These are phyloP conservation scores for Hansenula anomala DNA, from an alignment of 1,139 yeast genomes.

Conservation along the genomic window DNA sequence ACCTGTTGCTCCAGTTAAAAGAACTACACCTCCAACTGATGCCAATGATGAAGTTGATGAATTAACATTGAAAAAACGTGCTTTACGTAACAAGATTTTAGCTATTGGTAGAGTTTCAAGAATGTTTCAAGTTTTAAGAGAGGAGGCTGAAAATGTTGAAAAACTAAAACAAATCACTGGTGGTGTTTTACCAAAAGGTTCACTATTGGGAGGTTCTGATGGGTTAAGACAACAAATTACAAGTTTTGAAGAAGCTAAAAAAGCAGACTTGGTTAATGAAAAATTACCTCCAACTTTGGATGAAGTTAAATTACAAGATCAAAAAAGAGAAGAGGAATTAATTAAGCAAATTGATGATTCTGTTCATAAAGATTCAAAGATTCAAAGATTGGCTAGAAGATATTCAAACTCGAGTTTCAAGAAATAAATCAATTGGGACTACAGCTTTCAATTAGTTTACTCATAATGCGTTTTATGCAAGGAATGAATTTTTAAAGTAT, in stretches of 20 bases:
- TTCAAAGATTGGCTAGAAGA: constrained; percentile 19
- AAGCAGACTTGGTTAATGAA: constrained; percentile 81
- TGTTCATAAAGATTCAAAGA: constrained; percentile 12
- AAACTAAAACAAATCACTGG: constrained; percentile 69
- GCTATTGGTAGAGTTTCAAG: constrained; percentile 95
- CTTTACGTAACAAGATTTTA: constrained; percentile 80
- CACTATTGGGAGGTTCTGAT: constrained; percentile 76
- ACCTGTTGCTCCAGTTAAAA: neutral
- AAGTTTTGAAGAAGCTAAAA: constrained; percentile 80
- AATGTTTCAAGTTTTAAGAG: constrained; percentile 86
- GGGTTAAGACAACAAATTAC: constrained; percentile 68
- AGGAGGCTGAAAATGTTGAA: constrained; percentile 84
- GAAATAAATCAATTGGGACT: neutral
- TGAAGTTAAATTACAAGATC: constrained; percentile 44
- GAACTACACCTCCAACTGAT: constrained; percentile 4
- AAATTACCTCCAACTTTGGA: constrained; percentile 81
- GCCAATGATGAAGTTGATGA: constrained; percentile 21
- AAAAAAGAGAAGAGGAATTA: constrained; percentile 32
- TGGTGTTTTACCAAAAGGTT: constrained; percentile 80
- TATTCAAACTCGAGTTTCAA: constrained; percentile 12
- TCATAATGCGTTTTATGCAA: too few species aligned
- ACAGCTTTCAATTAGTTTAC: too few species aligned
- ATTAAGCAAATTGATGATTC: constrained; percentile 17
- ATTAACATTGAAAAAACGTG: constrained; percentile 37
- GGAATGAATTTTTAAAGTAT: too few species aligned